phyloP scores from a whole-genome alignment of 306 rosid genomes.

The Cicer judaicum region DNA sequence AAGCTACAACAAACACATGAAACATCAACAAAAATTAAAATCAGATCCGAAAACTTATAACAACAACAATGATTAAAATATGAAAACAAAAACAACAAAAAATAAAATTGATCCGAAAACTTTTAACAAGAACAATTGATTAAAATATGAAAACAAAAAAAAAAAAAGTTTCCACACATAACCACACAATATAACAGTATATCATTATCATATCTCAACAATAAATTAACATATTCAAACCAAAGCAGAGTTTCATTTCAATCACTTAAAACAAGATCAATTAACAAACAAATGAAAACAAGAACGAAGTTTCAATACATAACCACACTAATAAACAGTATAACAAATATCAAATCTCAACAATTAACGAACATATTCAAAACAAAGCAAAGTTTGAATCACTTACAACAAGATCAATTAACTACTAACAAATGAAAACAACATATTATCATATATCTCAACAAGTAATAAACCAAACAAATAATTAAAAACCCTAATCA shows the following conservation, averaged over 20 bases:
- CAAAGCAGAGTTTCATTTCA: not conserved
- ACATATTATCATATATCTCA: not conserved
- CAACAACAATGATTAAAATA: not conserved
- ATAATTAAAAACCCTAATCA: constrained; percentile 9
- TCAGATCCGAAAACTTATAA: not conserved
- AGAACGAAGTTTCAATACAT: not conserved
- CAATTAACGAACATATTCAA: too few relatives aligned
- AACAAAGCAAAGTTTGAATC: too few relatives aligned
- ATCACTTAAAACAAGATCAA: too few relatives aligned
- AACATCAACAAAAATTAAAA: not conserved
- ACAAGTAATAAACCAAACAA: not conserved
- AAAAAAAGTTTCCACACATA: not conserved
- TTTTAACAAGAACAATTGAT: not conserved
- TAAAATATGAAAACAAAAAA: not conserved
- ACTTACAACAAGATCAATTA: too few relatives aligned
- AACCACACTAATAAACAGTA: not conserved
- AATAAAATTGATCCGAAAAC: not conserved
- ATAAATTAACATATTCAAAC: not conserved
- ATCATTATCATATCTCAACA: not conserved
- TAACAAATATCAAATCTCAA: too few relatives aligned
- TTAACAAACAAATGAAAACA: too few relatives aligned
- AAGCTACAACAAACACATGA: not conserved
- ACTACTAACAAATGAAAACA: too few relatives aligned
- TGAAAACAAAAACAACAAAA: not conserved
- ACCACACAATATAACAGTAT: not conserved